Base-by-base conservation (phyloP, 2,329 filamentous ascomycete genomes). In the Pseudogymnoascus sp. region DNA sequence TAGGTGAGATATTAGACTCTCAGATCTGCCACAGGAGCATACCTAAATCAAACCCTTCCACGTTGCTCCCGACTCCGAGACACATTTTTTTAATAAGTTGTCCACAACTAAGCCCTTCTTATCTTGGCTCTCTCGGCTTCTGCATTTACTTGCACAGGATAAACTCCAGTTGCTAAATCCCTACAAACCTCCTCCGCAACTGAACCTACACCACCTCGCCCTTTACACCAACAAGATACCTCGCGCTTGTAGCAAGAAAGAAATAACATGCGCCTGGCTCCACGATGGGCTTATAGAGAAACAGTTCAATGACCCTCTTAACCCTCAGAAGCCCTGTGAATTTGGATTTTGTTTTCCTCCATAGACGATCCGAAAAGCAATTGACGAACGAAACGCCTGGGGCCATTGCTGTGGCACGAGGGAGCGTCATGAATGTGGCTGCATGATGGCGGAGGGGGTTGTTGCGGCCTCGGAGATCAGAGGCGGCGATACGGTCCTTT, bases 231-330 rank as follows among this genome's bases (percentile, higher is more conserved):
- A 62, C 61, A 3, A 69, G 40, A 66, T 71, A 77, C 40, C 66
- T 68, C 5, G 70, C 72, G 65, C 74, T 76, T 5, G 75, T 77
- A 4, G 69, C 70, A 2, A 74, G 61, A 63, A 70, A 76, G 23
- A 75, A 40, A 66, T 76, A 73, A 5, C 75, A 66, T 65, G 75
- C 73, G 16, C 75, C 76, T 37, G 65, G 69, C 62, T 76, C 75
- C 1, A 69, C 34, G 7, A 36, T 62, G 21, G 21, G 21, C 3
- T 23, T 26, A 47, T 23, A 47, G 4, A 23, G 21, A 21, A 23
- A 12, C 12, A 14, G 21, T 2, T 26, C 21, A 47, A 47, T 47
- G n/a, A 23, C 21, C 18, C 12, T 26, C 11, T 26, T 42, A 12
- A 42, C 16, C 4, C 40, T 11, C 10, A 40, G 12, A 2, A 45